A percentile compares a stretch with the other conserved stretches of the same genome.
Evolutionary conservation across 108 stramenopile species (phyloP).

Genomic region (Skeletonema menzelii): DNA sequence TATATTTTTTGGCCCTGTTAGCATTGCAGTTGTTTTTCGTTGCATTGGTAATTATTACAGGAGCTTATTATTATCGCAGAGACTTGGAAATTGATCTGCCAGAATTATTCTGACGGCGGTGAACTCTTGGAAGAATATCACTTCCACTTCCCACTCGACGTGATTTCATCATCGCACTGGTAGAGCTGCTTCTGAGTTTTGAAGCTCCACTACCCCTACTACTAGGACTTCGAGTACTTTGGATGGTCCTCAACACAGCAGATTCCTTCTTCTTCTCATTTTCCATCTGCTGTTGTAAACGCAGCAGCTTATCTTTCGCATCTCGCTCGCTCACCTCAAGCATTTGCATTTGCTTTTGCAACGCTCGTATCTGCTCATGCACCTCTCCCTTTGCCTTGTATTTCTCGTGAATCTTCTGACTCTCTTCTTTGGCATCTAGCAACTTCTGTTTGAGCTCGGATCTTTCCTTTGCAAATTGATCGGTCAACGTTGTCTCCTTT

Average conservation of each 20-base stretch:
- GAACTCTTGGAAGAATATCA: not conserved
- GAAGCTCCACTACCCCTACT: not conserved
- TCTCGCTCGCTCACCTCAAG: conserved; percentile 11
- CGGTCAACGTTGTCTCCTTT: conserved; percentile 21
- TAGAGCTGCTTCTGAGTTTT: not conserved
- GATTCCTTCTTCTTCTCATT: not conserved
- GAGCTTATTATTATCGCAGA: not conserved
- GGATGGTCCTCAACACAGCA: not conserved
- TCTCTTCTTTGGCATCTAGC: not conserved
- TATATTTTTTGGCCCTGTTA: not conserved
- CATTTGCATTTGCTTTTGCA: conserved; percentile 31
- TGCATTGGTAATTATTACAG: too few species aligned
- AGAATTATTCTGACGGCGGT: not conserved
- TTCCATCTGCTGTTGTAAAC: conserved; percentile 29
- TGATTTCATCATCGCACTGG: not conserved
- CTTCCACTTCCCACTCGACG: not conserved
- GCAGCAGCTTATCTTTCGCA: conserved; percentile 21
- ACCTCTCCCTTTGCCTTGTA: not conserved
- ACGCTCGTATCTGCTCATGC: conserved; percentile 24
- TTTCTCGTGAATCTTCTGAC: not conserved
- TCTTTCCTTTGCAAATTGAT: conserved; percentile 26
- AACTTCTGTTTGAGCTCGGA: not conserved
- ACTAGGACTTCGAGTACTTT: not conserved
- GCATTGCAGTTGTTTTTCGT: too few species aligned
- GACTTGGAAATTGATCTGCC: not conserved